These are phyloP conservation scores for Periconia digitata DNA, from an alignment of 2,329 filamentous ascomycete genomes.

Conservation along the genomic window DNA sequence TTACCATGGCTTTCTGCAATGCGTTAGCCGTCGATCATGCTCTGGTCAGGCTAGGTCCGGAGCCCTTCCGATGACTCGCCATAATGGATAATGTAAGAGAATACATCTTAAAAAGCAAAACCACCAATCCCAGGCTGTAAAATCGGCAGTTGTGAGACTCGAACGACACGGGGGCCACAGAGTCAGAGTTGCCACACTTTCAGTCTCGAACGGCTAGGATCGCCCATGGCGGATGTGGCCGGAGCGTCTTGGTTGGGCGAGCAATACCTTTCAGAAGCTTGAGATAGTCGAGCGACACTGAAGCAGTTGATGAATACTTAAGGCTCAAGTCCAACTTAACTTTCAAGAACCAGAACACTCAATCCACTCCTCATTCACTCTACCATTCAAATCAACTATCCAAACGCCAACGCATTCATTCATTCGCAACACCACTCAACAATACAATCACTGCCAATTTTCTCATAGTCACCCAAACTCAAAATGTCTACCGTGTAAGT, in stretches of 20 bases:
- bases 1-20: neutral
- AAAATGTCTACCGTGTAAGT: conserved; percentile 36
- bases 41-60: neutral
- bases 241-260: neutral
- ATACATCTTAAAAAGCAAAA: neutral
- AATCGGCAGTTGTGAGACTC: neutral
- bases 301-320: conserved; percentile 20
- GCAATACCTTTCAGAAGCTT: neutral
- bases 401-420: neutral
- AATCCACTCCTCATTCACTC: conserved; percentile 22
- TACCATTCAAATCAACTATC: conserved; percentile 12
- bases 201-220: neutral
- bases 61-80: neutral
- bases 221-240: neutral
- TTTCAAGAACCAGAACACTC: conserved; percentile 24
- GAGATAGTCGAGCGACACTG: conserved; percentile 4
- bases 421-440: neutral
- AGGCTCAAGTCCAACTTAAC: conserved; percentile 18
- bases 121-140: neutral
- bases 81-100: neutral
- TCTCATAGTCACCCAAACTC: neutral
- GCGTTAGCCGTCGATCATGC: neutral
- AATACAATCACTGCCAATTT: neutral
- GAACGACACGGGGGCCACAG: neutral
- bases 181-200: neutral